phyloP scores from a whole-genome alignment of 768 basidiomycete species.

The Tephrocybe rancida region DNA sequence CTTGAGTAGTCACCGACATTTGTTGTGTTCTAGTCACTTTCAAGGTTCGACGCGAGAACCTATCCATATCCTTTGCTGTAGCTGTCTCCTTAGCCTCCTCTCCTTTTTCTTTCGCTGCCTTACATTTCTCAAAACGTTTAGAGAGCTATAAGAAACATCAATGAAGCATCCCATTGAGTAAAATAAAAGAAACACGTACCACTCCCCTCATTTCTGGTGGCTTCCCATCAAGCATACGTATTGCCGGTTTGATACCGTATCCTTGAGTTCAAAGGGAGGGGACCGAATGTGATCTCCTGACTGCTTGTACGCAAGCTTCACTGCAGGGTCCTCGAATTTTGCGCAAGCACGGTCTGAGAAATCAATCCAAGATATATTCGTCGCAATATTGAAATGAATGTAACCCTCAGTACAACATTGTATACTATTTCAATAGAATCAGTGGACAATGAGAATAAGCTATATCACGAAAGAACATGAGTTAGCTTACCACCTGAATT shows the following conservation, averaged over 20 bases:
- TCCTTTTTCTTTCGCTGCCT: constrained; percentile 92
- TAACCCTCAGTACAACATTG: too few species aligned
- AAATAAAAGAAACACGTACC: constrained; percentile 52
- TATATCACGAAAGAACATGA: too few species aligned
- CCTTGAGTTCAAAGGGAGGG: too few species aligned
- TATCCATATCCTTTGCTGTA: constrained; percentile 91
- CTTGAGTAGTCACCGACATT: constrained; percentile 81
- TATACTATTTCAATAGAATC: too few species aligned
- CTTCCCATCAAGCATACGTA: constrained; percentile 99
- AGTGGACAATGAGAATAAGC: too few species aligned
- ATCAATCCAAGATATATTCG: too few species aligned
- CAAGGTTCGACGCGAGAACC: constrained; percentile 87
- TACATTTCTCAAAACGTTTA: constrained; percentile 89
- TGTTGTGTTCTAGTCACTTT: constrained; percentile 95
- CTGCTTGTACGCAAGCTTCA: too few species aligned
- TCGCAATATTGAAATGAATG: too few species aligned
- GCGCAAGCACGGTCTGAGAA: too few species aligned
- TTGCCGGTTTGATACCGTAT: constrained; percentile 96
- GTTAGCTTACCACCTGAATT: too few species aligned
- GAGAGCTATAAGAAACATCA: constrained; percentile 63
- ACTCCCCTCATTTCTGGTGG: constrained; percentile 97
- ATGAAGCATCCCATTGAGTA: not conserved
- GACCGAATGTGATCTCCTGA: too few species aligned
- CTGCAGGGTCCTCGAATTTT: too few species aligned
- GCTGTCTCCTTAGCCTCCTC: constrained; percentile 97